Evolutionary conservation across 257 asterid genomes (phyloP).

Genomic region (Misopates orontium): DNA sequence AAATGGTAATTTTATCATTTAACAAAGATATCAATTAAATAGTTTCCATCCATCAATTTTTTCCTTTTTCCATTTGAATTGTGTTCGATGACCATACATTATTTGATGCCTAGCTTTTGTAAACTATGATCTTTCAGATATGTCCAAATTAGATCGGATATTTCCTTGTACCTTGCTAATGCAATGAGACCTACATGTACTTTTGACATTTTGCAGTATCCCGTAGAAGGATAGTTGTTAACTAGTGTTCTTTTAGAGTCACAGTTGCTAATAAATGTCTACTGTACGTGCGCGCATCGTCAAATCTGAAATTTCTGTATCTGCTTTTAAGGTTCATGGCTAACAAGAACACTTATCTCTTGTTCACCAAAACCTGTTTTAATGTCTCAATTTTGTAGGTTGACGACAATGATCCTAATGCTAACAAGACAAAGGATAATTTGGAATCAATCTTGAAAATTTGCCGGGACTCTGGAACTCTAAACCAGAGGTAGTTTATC

Average conservation of each 20-base stretch:
- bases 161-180: neutral
- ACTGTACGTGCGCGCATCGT: too few relatives aligned
- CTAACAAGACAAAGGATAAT: conserved; percentile 62
- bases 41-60: neutral
- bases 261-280: too few relatives aligned
- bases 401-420: conserved; percentile 77
- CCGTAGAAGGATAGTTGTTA: neutral
- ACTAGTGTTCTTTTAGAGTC: neutral
- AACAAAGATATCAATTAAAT: neutral
- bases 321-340: neutral
- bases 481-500: conserved; percentile 41
- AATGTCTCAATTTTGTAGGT: conserved; percentile 42
- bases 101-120: neutral
- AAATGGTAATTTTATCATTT: neutral
- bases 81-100: neutral
- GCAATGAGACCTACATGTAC: neutral
- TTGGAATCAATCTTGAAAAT: conserved; percentile 65
- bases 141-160: neutral
- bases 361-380: neutral
- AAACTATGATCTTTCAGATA: neutral
- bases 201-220: neutral
- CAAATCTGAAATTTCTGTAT: neutral
- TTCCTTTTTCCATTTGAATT: neutral
- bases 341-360: neutral
- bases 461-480: conserved; percentile 86